Evolutionary conservation across 768 basidiomycete genomes (phyloP).

Genomic region (Chalciporus sphaerocephalus): DNA sequence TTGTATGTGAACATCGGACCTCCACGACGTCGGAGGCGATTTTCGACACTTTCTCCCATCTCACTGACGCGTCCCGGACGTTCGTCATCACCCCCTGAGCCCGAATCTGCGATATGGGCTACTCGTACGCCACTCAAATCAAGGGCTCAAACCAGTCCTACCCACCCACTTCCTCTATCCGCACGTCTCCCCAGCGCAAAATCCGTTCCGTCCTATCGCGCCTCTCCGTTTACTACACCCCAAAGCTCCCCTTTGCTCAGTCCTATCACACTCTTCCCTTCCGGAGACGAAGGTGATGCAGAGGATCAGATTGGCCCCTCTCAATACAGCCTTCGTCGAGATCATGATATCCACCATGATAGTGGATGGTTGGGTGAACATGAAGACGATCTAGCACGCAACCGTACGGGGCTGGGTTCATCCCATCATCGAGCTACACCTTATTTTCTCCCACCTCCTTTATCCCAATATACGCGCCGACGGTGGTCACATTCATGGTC

Average conservation of each 20-base stretch:
- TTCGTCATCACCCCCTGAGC: slow-evolving; percentile 24
- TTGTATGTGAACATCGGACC: slow-evolving; percentile 40
- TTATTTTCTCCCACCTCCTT: slow-evolving; percentile 40
- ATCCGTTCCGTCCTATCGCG: slow-evolving; percentile 37
- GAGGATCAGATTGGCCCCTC: slow-evolving; percentile 46
- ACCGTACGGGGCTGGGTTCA: background rate
- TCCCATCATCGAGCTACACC: slow-evolving; percentile 9
- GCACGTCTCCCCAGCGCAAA: slow-evolving; percentile 38
- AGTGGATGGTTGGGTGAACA: slow-evolving; percentile 31
- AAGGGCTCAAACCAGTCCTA: slow-evolving; percentile 38
- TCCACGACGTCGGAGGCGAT: slow-evolving; percentile 11
- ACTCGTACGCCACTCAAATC: slow-evolving; percentile 43
- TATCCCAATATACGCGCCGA: slow-evolving; percentile 19
- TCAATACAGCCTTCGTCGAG: slow-evolving; percentile 44
- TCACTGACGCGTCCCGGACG: slow-evolving; percentile 30
- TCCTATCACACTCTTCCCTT: slow-evolving; percentile 32
- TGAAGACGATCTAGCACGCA: slow-evolving; percentile 4
- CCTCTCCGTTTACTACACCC: slow-evolving; percentile 36
- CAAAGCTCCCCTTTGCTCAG: slow-evolving; percentile 36
- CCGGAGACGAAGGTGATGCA: slow-evolving; percentile 44
- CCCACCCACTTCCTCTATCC: slow-evolving; percentile 33
- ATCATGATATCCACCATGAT: slow-evolving; percentile 29
- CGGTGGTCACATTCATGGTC: slow-evolving; percentile 42
- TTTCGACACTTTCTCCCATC: slow-evolving; percentile 28
- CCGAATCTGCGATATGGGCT: slow-evolving; percentile 36